Percentiles rank a stretch among this genome's conserved stretches.
These are phyloP conservation scores for Hyaloscypha variabilis DNA, from an alignment of 495 filamentous ascomycete species.

Conservation along the genomic window DNA sequence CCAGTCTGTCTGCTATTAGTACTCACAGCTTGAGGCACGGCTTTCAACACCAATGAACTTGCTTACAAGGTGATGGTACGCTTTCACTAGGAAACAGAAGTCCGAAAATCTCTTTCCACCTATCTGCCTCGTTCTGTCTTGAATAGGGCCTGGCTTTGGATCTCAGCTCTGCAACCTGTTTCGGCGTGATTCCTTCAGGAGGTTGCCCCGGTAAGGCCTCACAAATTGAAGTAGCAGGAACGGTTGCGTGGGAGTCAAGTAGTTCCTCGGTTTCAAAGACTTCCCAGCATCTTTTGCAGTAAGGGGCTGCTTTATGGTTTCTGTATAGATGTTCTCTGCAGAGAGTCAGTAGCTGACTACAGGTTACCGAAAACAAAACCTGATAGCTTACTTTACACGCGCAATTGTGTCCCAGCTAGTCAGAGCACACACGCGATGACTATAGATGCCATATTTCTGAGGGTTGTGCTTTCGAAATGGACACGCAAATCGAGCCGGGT, in stretches of 20 bases:
- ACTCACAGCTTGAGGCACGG: background rate
- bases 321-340: conserved; percentile 26
- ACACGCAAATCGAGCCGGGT: conserved; percentile 18
- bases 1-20: conserved; percentile 5
- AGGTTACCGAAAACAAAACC: too few species aligned
- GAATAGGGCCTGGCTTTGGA: conserved; percentile 12
- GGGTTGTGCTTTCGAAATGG: conserved; percentile 27
- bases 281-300: conserved; percentile 19
- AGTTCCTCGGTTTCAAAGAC: conserved; percentile 18
- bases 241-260: conserved; percentile 17
- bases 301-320: conserved; percentile 7
- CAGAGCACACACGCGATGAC: conserved; percentile 10
- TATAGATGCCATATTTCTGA: conserved; percentile 17
- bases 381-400: conserved; percentile 21
- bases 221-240: conserved; percentile 7
- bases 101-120: conserved; percentile 26
- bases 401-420: conserved; percentile 12
- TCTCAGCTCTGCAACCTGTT: conserved; percentile 3
- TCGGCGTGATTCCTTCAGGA: conserved; percentile 20
- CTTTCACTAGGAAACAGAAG: conserved; percentile 19
- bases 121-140: conserved; percentile 20
- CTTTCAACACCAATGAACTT: background rate
- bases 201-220: background rate
- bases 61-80: conserved; percentile 22
- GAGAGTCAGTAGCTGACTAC: too few species aligned